Evolutionary conservation across 1,139 yeast species (phyloP).

Genomic region (Debaryomyces udenii): DNA sequence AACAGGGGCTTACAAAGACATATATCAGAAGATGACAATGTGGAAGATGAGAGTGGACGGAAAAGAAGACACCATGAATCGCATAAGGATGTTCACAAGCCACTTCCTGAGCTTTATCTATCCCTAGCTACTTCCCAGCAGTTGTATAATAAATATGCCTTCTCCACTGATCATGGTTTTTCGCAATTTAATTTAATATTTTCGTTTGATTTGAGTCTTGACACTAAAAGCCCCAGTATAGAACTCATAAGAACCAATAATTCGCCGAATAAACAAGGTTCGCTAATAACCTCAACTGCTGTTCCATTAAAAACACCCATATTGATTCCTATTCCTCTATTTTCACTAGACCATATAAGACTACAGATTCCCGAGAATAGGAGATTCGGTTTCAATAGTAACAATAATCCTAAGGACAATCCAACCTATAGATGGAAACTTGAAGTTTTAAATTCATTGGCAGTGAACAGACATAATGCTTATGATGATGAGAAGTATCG

Average conservation of each 20-base stretch:
- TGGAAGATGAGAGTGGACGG: slow-evolving; percentile 14
- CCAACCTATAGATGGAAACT: slow-evolving; percentile 37
- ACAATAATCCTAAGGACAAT: slow-evolving; percentile 21
- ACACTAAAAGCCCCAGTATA: slow-evolving; percentile 44
- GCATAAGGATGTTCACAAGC: slow-evolving; percentile 4
- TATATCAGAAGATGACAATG: slow-evolving; percentile 5
- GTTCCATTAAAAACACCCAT: slow-evolving; percentile 32
- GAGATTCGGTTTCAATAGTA: slow-evolving; percentile 18
- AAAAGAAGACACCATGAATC: slow-evolving; percentile 12
- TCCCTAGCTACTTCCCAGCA: slow-evolving; percentile 46
- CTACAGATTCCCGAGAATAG: slow-evolving; percentile 31
- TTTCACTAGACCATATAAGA: slow-evolving; percentile 41
- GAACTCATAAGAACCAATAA: slow-evolving; percentile 33
- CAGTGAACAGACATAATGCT: slow-evolving; percentile 32
- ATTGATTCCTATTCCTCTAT: slow-evolving; percentile 41
- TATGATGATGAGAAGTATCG: slow-evolving; percentile 17
- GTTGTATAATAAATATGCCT: slow-evolving; percentile 41
- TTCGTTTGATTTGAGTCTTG: slow-evolving; percentile 60
- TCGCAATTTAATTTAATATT: slow-evolving; percentile 49
- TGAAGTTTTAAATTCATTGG: slow-evolving; percentile 32
- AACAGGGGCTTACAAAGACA: slow-evolving; percentile 18
- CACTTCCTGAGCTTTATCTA: slow-evolving; percentile 19
- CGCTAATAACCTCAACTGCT: neutral
- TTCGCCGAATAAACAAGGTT: slow-evolving; percentile 3
- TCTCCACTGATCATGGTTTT: slow-evolving; percentile 23